Percentiles rank a stretch among this genome's conserved stretches.
These are phyloP conservation scores for Capronia epimyces DNA, from an alignment of 2,329 filamentous ascomycete species.

Conservation along the genomic window DNA sequence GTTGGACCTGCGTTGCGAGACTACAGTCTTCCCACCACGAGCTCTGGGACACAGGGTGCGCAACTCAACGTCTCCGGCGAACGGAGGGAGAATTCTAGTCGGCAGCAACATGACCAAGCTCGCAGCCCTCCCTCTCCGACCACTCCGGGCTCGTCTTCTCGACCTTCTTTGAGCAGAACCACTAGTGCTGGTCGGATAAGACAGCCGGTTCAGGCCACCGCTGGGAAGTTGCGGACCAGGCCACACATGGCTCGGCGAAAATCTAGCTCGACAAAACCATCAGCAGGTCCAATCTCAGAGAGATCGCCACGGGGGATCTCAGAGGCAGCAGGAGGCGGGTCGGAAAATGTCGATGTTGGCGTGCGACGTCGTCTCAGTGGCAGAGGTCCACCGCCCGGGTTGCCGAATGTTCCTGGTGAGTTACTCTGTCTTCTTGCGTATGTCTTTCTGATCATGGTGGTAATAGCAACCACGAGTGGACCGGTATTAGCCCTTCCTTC, in stretches of 20 bases:
- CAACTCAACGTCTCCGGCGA: not conserved
- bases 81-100: conserved; percentile 1
- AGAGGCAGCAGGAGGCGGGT: not conserved
- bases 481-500: conserved; percentile 24
- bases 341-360: not conserved
- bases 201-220: conserved; percentile 6
- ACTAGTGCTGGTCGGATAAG: conserved; percentile 19
- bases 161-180: conserved; percentile 17
- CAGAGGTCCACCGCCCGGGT: conserved; percentile 12
- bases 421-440: not conserved
- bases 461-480: conserved; percentile 9
- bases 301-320: conserved; percentile 5
- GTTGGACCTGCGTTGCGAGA: conserved; percentile 24
- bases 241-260: conserved; percentile 19
- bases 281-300: conserved; percentile 3
- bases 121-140: conserved; percentile 13
- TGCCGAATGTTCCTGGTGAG: conserved; percentile 15
- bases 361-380: not conserved
- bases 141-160: conserved; percentile 14
- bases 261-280: conserved; percentile 18
- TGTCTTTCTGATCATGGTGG: conserved; percentile 1
- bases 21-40: conserved; percentile 6
- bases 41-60: not conserved
- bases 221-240: conserved; percentile 20
- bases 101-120: not conserved